Evolutionary conservation across 108 stramenopile genomes (phyloP).

Genomic region (Aureococcus anophagefferens): DNA sequence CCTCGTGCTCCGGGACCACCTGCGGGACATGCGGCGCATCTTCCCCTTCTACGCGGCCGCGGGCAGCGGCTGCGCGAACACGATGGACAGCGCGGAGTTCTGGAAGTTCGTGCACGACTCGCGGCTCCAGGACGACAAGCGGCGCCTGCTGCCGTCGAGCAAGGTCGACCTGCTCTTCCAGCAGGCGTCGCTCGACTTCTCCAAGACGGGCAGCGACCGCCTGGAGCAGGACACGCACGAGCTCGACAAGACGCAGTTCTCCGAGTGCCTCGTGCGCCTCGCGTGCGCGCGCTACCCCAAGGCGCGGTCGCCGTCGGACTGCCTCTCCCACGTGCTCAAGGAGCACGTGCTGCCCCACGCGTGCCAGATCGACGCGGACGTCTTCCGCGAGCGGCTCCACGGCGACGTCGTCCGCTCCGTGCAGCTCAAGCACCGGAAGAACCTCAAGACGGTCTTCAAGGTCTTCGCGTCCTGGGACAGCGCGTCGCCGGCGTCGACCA

Average conservation of each 20-base stretch:
- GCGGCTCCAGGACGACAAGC: slow-evolving; percentile 1
- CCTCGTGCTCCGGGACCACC: not conserved
- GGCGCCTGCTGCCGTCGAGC: too few species aligned
- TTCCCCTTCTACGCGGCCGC: slow-evolving; percentile 9
- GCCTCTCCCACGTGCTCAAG: slow-evolving; percentile 2
- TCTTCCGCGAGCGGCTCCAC: slow-evolving; percentile 8
- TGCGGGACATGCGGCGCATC: slow-evolving; percentile 3
- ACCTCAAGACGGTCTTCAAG: slow-evolving; percentile 1
- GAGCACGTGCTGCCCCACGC: slow-evolving; percentile 13
- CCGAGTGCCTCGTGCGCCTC: slow-evolving; percentile 1
- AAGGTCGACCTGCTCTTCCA: slow-evolving; percentile 4
- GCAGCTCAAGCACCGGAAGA: slow-evolving; percentile 8
- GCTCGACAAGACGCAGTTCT: not conserved
- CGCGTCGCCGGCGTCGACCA: not conserved
- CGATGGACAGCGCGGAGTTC: not conserved
- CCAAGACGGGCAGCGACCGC: slow-evolving; percentile 2
- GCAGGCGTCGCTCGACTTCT: not conserved
- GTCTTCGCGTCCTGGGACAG: slow-evolving; percentile 1
- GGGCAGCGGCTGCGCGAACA: slow-evolving; percentile 2
- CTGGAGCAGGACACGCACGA: too few species aligned
- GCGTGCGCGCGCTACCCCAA: slow-evolving; percentile 1
- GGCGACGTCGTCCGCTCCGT: slow-evolving; percentile 6
- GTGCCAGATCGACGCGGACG: slow-evolving; percentile 8
- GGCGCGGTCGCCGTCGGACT: not conserved
- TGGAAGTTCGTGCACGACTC: slow-evolving; percentile 12